Conservation (phyloP, 2,329 filamentous ascomycete genomes). For the Arthrobotrys megalospora region DNA sequence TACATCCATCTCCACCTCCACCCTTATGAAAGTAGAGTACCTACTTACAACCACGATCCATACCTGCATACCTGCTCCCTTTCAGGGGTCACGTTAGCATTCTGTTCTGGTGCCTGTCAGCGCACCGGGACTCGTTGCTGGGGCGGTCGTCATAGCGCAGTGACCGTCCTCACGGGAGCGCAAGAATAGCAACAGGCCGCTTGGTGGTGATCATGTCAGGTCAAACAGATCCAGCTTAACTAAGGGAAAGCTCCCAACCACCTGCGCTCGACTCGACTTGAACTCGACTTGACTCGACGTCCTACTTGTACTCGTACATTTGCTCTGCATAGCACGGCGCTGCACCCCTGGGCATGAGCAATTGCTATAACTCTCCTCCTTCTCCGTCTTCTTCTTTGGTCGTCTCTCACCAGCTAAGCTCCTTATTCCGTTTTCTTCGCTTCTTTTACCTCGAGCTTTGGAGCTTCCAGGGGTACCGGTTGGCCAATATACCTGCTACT, state of each 20-base stretch:
- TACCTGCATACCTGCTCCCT: no score
- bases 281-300: not conserved
- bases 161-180: constrained; percentile 36
- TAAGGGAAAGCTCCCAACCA: not conserved
- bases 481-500: constrained; percentile 18
- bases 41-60: no score
- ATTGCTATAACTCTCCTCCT: no score
- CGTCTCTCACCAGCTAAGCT: no score
- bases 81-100: constrained; percentile 1
- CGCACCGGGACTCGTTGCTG: not conserved
- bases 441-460: not conserved
- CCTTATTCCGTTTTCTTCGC: no score
- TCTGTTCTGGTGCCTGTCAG: not conserved
- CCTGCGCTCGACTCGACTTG: not conserved
- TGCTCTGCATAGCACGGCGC: not conserved
- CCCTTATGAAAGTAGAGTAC: no score
- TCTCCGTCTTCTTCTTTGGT: no score
- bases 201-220: constrained; percentile 54
- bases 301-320: not conserved
- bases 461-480: constrained; percentile 24
- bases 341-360: no score
- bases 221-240: constrained; percentile 15
- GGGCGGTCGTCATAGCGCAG: constrained; percentile 32
- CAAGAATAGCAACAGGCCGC: constrained; percentile 30
- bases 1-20: no score